Evolutionary conservation across 306 rosid genomes (phyloP).

Genomic region (Mimosa pudica): DNA sequence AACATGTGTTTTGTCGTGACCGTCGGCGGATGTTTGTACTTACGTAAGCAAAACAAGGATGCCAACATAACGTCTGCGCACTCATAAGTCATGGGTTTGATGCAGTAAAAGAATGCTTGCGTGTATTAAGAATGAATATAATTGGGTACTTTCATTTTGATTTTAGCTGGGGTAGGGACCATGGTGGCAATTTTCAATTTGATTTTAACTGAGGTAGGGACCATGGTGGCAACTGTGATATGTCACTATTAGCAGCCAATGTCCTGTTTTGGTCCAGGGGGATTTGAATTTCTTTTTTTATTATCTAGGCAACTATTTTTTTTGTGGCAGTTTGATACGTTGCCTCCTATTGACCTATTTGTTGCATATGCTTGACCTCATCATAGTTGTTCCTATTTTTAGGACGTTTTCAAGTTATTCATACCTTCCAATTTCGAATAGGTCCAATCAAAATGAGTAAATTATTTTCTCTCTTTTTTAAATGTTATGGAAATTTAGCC

Average conservation of each 20-base stretch:
- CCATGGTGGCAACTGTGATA: not conserved
- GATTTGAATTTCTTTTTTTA: not conserved
- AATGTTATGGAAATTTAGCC: too few relatives aligned
- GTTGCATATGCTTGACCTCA: not conserved
- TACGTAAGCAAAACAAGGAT: not conserved
- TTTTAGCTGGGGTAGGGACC: not conserved
- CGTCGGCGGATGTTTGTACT: constrained; percentile 51
- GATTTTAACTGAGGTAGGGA: not conserved
- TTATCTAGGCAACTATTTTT: not conserved
- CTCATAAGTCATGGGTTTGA: not conserved
- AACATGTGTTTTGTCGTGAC: constrained; percentile 47
- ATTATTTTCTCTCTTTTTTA: too few relatives aligned
- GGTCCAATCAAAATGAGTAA: too few relatives aligned
- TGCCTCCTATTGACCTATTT: not conserved
- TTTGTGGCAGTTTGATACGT: not conserved
- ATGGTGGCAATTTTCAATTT: not conserved
- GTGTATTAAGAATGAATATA: not conserved
- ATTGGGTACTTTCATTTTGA: not conserved
- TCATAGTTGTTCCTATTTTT: not conserved
- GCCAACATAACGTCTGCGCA: not conserved
- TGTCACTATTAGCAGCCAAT: not conserved
- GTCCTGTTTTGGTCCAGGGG: not conserved
- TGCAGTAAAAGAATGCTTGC: too few relatives aligned
- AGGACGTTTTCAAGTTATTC: not conserved
- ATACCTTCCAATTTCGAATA: too few relatives aligned